Base-by-base conservation (phyloP, 352 stramenopile genomes). In the Bremia lactucae region DNA sequence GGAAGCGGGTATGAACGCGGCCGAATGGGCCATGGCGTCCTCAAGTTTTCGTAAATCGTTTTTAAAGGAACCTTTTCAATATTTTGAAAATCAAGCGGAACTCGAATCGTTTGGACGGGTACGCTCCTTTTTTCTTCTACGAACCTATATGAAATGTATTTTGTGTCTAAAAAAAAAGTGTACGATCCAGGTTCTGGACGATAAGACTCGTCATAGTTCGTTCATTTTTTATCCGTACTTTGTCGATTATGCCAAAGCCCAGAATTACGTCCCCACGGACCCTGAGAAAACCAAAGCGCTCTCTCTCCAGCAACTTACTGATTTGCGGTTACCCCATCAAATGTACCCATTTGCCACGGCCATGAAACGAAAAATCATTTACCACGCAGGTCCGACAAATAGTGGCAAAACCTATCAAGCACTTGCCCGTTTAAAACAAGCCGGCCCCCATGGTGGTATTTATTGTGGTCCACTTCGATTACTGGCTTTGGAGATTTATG, bases 391-490 rank as follows among this genome's bases (percentile, higher is more conserved):
- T 15, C 94, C 94, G 5, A 98, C 95, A 1, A 98, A 98, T 62
- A 96, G 74, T 46, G 95, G 94, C 28, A 98, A 98, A 63, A 98
- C 95, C 6, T 93, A 97, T 53, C 61, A 93, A 34, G 94, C 95
- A 4, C 63, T 98, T 13, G 62, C 96, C 60, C 64, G 86, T 22
- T 74, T 98, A 20, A 96, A 96, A 56, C 52, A 83, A 31, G 94
- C 90, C 0, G 69, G 83, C 23, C 59, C 63, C 2, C 62, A 88
- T 23, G 78, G 77, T 21, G 95, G 95, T 1, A 65, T 98, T 16
- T 98, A 98, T 61, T 92, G 90, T 29, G 93, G 91, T 10, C 95
- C 94, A 13, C 61, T 98, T 19, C 87, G 94, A 35, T 65, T 98
- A 2, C 55, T 98, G 19, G 94, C 94, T 7, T 76, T 95, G 10